phyloP scores from a whole-genome alignment of 2,329 filamentous ascomycete genomes.

The Coniella lustricola region DNA sequence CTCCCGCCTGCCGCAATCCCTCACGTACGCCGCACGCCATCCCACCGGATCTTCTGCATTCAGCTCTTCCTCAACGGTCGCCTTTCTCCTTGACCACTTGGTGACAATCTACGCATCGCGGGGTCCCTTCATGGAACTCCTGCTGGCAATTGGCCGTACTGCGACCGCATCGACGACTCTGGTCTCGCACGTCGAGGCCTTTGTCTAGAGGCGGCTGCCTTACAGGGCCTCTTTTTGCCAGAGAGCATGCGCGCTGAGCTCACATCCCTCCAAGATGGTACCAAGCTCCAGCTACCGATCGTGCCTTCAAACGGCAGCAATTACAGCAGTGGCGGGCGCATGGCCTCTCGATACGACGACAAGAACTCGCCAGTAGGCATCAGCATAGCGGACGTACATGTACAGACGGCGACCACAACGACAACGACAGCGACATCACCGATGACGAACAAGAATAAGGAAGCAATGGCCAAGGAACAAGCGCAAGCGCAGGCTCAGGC shows the following conservation, averaged over 20 bases:
- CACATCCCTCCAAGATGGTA: constrained; percentile 36
- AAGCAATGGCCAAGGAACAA: not conserved
- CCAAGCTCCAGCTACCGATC: constrained; percentile 32
- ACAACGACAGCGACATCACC: not conserved
- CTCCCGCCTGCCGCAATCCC: no score
- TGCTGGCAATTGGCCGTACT: constrained; percentile 37
- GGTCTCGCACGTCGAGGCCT: constrained; percentile 42
- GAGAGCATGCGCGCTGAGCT: constrained; percentile 35
- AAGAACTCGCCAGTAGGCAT: constrained; percentile 8
- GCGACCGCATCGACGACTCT: constrained; percentile 55
- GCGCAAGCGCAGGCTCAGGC: constrained; percentile 4
- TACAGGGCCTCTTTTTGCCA: constrained; percentile 22
- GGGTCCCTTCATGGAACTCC: constrained; percentile 32
- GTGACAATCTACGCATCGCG: constrained; percentile 15
- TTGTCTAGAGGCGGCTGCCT: constrained; percentile 37
- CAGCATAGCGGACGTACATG: not conserved
- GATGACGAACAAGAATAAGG: no score
- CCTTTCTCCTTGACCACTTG: constrained; percentile 3
- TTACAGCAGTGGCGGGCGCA: constrained; percentile 6
- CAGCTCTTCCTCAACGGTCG: not conserved
- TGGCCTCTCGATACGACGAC: constrained; percentile 10
- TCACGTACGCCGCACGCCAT: not conserved
- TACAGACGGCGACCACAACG: no score
- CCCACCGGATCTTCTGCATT: not conserved
- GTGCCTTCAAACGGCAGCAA: constrained; percentile 30